Percentiles rank a stretch among this genome's conserved stretches.
Conservation (phyloP, 2,329 filamentous ascomycete species). For the Aspergillus hortae region DNA sequence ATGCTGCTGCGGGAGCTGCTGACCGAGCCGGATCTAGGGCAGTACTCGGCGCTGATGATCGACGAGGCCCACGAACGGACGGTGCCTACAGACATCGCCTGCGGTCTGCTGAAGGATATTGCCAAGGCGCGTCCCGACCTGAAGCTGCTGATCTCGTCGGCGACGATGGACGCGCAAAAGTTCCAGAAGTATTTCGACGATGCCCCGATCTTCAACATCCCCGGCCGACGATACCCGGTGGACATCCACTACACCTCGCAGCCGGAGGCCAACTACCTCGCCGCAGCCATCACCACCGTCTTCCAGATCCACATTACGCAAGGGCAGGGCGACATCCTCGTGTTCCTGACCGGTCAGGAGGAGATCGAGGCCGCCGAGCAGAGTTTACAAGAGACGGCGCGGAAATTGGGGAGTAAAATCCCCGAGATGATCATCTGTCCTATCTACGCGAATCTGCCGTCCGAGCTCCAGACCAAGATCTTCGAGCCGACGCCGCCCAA, state of each 20-base stretch:
- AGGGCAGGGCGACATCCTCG: slow-evolving; percentile 80
- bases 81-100: slow-evolving; percentile 82
- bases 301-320: slow-evolving; percentile 94
- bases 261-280: slow-evolving; percentile 90
- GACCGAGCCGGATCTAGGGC: slow-evolving; percentile 77
- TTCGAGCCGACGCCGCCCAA: slow-evolving; percentile 88
- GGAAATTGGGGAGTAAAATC: slow-evolving; percentile 79
- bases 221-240: slow-evolving; percentile 82
- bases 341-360: slow-evolving; percentile 93
- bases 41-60: slow-evolving; percentile 88
- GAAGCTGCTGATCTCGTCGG: slow-evolving; percentile 87
- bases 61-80: slow-evolving; percentile 97
- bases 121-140: slow-evolving; percentile 77
- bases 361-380: slow-evolving; percentile 88
- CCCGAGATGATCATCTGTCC: slow-evolving; percentile 87
- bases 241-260: slow-evolving; percentile 87
- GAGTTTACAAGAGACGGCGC: slow-evolving; percentile 77
- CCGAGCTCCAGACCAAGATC: slow-evolving; percentile 86
- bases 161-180: slow-evolving; percentile 90
- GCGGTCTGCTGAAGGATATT: slow-evolving; percentile 85
- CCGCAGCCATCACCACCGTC: slow-evolving; percentile 84
- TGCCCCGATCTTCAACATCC: slow-evolving; percentile 91
- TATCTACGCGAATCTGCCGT: slow-evolving; percentile 90
- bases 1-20: slow-evolving; percentile 89
- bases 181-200: slow-evolving; percentile 91